Evolutionary conservation across 306 rosid genomes (phyloP).

Genomic region (Carpinus viminea): DNA sequence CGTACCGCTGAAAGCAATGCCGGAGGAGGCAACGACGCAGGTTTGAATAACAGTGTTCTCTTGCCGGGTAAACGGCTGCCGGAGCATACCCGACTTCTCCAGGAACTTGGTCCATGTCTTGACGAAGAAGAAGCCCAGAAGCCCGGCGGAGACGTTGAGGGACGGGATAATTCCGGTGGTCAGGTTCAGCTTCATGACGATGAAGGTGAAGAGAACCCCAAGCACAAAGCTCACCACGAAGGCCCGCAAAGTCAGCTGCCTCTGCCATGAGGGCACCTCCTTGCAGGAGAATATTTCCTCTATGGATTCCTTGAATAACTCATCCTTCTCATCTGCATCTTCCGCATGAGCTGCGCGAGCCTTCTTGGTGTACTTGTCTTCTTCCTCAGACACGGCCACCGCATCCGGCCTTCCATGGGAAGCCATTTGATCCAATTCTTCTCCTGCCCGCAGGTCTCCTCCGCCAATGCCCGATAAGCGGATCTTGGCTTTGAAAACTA

Average conservation of each 20-base stretch:
- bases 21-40: slow-evolving; percentile 44
- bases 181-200: slow-evolving; percentile 48
- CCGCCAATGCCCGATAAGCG: background rate
- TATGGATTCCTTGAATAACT: slow-evolving; percentile 9
- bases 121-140: slow-evolving; percentile 49
- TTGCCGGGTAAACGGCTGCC: slow-evolving; percentile 39
- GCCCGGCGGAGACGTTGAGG: slow-evolving; percentile 44
- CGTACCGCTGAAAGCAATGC: slow-evolving; percentile 54
- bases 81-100: slow-evolving; percentile 22
- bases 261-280: slow-evolving; percentile 39
- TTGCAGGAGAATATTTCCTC: slow-evolving; percentile 38
- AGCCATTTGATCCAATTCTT: background rate
- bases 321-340: background rate
- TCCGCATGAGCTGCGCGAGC: too few relatives aligned
- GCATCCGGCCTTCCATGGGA: background rate
- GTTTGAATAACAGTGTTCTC: slow-evolving; percentile 57
- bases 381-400: background rate
- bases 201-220: slow-evolving; percentile 40
- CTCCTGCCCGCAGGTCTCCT: background rate
- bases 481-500: background rate
- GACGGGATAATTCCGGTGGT: slow-evolving; percentile 51
- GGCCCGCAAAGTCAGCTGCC: slow-evolving; percentile 36
- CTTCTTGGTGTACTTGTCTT: too few relatives aligned
- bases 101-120: slow-evolving; percentile 42
- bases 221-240: slow-evolving; percentile 35